Percentiles rank a stretch among this genome's conserved stretches.
Evolutionary conservation across 2,329 filamentous ascomycete species (phyloP).

Genomic region (Penicillium fuscoglaucum): DNA sequence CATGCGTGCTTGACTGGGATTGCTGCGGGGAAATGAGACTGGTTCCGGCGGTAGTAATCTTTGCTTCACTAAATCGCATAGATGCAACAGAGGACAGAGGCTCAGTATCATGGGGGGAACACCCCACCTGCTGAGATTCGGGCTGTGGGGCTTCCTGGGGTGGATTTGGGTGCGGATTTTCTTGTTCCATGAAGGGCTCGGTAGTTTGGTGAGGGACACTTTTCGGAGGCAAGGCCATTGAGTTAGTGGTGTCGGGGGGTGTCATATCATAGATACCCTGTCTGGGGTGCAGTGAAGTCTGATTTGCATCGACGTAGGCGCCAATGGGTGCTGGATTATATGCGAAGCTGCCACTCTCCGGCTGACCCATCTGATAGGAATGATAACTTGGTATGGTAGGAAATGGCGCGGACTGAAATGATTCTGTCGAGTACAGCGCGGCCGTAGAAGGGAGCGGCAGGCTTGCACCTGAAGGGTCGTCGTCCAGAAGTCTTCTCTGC

Average conservation of each 20-base stretch:
- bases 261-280: slow-evolving; percentile 13
- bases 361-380: slow-evolving; percentile 1
- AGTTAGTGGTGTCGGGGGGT: slow-evolving; percentile 6
- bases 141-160: slow-evolving; percentile 19
- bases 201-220: not conserved
- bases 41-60: slow-evolving; percentile 21
- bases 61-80: slow-evolving; percentile 25
- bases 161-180: not conserved
- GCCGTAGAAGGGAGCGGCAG: slow-evolving; percentile 17
- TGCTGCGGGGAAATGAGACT: slow-evolving; percentile 17
- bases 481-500: slow-evolving; percentile 35
- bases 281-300: slow-evolving; percentile 5
- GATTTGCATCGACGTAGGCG: slow-evolving; percentile 8
- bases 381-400: slow-evolving; percentile 13
- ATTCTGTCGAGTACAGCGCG: slow-evolving; percentile 16
- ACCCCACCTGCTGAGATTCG: slow-evolving; percentile 28
- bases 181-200: not conserved
- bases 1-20: slow-evolving; percentile 24
- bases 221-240: slow-evolving; percentile 4
- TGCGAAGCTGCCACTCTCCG: not conserved
- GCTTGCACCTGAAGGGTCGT: slow-evolving; percentile 22
- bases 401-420: slow-evolving; percentile 19
- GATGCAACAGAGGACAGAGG: slow-evolving; percentile 40
- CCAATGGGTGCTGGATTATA: not conserved
- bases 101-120: slow-evolving; percentile 40